phyloP scores from a whole-genome alignment of 257 asterid genomes.

The Ligustrum vulgare region DNA sequence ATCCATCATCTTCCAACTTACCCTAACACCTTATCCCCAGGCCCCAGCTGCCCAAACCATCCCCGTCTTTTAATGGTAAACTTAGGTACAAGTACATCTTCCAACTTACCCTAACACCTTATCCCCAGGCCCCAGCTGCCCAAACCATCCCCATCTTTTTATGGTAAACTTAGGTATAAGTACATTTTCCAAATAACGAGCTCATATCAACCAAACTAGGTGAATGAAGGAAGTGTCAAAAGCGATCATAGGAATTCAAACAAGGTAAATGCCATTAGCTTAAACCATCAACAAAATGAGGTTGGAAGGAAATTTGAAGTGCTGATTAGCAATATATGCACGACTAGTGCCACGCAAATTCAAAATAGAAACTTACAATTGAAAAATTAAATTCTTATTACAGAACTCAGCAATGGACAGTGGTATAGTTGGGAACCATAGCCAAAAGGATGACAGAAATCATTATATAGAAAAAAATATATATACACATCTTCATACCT shows the following conservation, averaged over 20 bases:
- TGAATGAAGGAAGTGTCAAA: neutral
- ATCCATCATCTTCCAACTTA: neutral
- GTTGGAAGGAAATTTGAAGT: neutral
- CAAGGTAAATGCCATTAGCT: no score
- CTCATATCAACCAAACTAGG: no score
- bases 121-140: neutral
- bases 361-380: neutral
- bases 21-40: neutral
- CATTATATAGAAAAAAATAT: neutral
- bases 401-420: no score
- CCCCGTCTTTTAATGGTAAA: no score
- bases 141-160: neutral
- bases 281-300: neutral
- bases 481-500: slow-evolving; percentile 38
- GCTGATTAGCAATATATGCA: neutral
- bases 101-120: neutral
- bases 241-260: neutral
- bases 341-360: neutral
- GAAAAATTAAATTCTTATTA: no score
- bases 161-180: no score
- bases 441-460: neutral
- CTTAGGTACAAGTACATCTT: no score
- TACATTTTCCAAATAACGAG: no score
- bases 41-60: neutral
- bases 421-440: no score